Percentiles rank a stretch among this genome's conserved stretches.
phyloP scores from a whole-genome alignment of 2,329 filamentous ascomycete species.

The Sordariomycetes sp. region DNA sequence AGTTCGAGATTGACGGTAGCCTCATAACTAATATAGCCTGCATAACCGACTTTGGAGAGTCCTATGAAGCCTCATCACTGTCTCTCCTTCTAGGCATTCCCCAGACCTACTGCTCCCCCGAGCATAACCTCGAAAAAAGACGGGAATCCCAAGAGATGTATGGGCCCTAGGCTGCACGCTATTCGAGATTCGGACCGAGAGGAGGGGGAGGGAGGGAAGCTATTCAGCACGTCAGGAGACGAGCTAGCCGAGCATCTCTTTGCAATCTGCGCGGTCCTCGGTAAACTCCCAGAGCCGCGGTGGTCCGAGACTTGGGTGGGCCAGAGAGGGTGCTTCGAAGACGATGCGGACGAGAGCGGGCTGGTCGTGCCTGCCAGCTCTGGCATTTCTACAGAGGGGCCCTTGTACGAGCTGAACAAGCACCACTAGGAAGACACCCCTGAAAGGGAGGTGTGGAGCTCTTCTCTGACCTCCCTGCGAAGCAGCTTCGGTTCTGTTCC shows the following conservation, averaged over 20 bases:
- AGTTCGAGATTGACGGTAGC: constrained; percentile 10
- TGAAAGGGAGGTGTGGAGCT: background rate
- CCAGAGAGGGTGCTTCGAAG: constrained; percentile 10
- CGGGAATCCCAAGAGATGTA: background rate
- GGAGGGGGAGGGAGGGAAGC: too few relatives aligned
- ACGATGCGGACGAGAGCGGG: constrained; percentile 9
- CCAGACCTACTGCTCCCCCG: background rate
- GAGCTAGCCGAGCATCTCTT: constrained; percentile 11
- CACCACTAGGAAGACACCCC: background rate
- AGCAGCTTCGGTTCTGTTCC: constrained; percentile 7
- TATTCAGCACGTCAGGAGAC: background rate
- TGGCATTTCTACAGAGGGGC: background rate
- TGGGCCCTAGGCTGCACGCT: background rate
- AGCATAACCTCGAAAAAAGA: background rate
- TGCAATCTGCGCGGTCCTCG: constrained; percentile 14
- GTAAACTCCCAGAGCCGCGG: constrained; percentile 16
- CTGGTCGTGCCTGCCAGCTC: background rate
- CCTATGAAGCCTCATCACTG: background rate
- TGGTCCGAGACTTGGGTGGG: constrained; percentile 15
- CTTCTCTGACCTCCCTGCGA: constrained; percentile 9
- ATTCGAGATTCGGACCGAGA: background rate
- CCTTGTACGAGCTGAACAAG: background rate
- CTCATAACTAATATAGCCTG: background rate
- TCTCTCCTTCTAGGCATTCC: background rate
- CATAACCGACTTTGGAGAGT: background rate